Evolutionary conservation across 1,139 yeast genomes (phyloP).

Genomic region (Hemisphaericaspora xylanilytica): DNA sequence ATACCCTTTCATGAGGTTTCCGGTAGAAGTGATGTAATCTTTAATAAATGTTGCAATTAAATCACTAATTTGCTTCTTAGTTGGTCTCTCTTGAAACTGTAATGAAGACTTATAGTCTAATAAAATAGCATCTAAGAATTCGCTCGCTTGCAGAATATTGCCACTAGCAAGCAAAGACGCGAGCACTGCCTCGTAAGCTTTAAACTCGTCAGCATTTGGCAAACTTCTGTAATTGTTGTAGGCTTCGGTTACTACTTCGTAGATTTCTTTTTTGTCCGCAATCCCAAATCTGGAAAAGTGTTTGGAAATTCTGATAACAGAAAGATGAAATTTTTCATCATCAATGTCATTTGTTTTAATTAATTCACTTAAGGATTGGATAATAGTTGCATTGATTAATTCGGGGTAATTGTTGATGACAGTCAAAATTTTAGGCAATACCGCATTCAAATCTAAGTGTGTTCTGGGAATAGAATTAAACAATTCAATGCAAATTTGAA

Average conservation of each 20-base stretch:
- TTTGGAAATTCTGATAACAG: conserved; percentile 22
- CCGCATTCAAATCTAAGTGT: conserved; percentile 25
- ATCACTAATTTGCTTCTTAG: conserved; percentile 26
- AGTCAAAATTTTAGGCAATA: conserved; percentile 28
- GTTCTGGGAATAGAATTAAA: conserved; percentile 41
- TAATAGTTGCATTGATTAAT: conserved; percentile 22
- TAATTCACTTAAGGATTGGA: conserved; percentile 12
- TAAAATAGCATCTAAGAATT: conserved; percentile 50
- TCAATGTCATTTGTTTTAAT: conserved; percentile 3
- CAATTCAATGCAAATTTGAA: conserved; percentile 61
- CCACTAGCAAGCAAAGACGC: conserved; percentile 51
- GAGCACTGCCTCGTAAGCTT: conserved; percentile 50
- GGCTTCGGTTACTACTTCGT: conserved; percentile 27
- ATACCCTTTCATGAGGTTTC: conserved; percentile 23
- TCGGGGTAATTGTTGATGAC: conserved; percentile 29
- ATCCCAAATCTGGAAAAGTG: conserved; percentile 20
- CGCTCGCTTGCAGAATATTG: conserved; percentile 49
- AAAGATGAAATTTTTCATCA: conserved; percentile 5
- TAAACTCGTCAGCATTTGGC: conserved; percentile 33
- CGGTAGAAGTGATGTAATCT: conserved; percentile 21
- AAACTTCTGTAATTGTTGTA: conserved; percentile 25
- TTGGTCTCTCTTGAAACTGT: conserved; percentile 15
- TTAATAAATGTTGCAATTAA: conserved; percentile 34
- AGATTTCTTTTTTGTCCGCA: conserved; percentile 19
- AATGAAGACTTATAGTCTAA: conserved; percentile 26